Percentiles rank a stretch among this genome's conserved stretches.
Evolutionary conservation across 2,329 filamentous ascomycete genomes (phyloP).

Genomic region (Monosporascus sp.): DNA sequence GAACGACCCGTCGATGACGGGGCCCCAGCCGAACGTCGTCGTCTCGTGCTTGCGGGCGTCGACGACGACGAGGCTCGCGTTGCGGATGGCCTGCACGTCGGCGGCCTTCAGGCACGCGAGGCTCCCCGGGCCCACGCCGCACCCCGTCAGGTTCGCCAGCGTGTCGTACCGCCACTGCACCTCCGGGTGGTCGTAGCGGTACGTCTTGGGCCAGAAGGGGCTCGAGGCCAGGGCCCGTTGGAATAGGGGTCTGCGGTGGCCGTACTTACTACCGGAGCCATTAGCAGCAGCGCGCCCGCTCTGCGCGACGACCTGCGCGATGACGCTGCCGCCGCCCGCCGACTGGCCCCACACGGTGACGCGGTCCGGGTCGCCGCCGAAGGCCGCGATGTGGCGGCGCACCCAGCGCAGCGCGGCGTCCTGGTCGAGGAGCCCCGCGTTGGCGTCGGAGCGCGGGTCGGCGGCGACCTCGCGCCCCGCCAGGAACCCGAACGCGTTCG

Average conservation of each 20-base stretch:
- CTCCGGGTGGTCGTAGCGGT: constrained; percentile 42
- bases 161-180: constrained; percentile 45
- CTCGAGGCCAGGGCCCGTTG: constrained; percentile 41
- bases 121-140: constrained; percentile 38
- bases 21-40: constrained; percentile 53
- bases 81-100: constrained; percentile 46
- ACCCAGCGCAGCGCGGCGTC: constrained; percentile 44
- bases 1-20: constrained; percentile 53
- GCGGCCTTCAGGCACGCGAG: constrained; percentile 49
- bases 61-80: constrained; percentile 44
- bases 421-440: constrained; percentile 47
- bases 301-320: constrained; percentile 45
- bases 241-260: constrained; percentile 37
- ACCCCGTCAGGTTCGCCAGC: constrained; percentile 42
- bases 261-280: constrained; percentile 13
- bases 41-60: constrained; percentile 47
- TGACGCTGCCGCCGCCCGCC: constrained; percentile 47
- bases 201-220: constrained; percentile 57
- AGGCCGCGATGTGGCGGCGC: constrained; percentile 36
- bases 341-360: constrained; percentile 50
- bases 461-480: constrained; percentile 40
- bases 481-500: constrained; percentile 52
- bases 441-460: constrained; percentile 40
- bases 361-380: constrained; percentile 43
- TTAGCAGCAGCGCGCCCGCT: constrained; percentile 23